Conservation (phyloP, 768 basidiomycete genomes). For the Royoungia palumana region DNA sequence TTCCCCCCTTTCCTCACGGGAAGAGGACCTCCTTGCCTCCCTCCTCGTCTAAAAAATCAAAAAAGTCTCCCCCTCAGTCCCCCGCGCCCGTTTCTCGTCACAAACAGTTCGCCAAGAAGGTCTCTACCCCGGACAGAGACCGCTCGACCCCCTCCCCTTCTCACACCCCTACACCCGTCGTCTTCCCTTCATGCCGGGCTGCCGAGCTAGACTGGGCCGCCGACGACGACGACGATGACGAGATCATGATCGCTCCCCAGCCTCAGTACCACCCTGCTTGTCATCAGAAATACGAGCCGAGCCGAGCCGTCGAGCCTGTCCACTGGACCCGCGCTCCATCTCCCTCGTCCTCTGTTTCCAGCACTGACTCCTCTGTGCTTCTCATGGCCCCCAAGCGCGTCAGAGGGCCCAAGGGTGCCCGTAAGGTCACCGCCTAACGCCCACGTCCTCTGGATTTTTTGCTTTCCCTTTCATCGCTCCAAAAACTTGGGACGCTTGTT, state of each 20-base stretch:
- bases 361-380: conserved; percentile 28
- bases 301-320: conserved; percentile 2
- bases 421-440: conserved; percentile 14
- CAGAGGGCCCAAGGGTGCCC: conserved; percentile 16
- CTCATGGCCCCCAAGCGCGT: conserved; percentile 27
- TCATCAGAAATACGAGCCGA: conserved; percentile 15
- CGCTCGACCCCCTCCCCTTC: conserved; percentile 21
- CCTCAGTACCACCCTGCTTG: conserved; percentile 16
- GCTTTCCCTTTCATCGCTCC: not conserved
- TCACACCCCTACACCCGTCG: conserved; percentile 30
- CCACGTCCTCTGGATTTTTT: not conserved
- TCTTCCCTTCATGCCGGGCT: conserved; percentile 33
- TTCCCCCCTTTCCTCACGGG: conserved; percentile 17
- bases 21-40: conserved; percentile 14
- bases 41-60: conserved; percentile 19
- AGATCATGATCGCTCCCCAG: conserved; percentile 16
- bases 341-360: conserved; percentile 18
- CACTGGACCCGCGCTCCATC: conserved; percentile 22
- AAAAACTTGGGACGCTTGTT: conserved; percentile 22
- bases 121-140: conserved; percentile 5
- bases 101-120: conserved; percentile 14
- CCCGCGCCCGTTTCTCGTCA: conserved; percentile 12
- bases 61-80: conserved; percentile 10
- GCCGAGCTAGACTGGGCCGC: conserved; percentile 28
- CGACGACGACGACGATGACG: conserved; percentile 21